Evolutionary conservation across 2,329 filamentous ascomycete genomes (phyloP).

Genomic region (Talaromyces sp.): DNA sequence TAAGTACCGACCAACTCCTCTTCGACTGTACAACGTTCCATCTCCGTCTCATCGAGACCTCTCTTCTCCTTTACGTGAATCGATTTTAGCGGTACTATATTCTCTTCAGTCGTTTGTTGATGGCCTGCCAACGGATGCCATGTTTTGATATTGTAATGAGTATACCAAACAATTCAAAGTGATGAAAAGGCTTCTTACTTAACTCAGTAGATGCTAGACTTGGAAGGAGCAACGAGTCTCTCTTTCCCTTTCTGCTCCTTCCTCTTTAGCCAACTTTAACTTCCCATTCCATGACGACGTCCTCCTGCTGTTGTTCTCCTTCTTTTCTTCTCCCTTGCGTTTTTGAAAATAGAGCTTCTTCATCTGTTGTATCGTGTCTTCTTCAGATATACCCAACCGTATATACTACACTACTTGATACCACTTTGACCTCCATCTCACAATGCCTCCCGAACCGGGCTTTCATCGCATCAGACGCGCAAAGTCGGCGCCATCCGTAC

Average conservation of each 20-base stretch:
- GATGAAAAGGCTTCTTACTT: not conserved
- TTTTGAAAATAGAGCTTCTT: not conserved
- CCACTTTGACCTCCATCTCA: not conserved
- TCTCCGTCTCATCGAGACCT: not conserved
- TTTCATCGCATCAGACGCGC: slow-evolving; percentile 33
- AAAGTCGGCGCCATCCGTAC: slow-evolving; percentile 40
- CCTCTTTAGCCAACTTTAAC: not conserved
- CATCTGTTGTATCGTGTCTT: slow-evolving; percentile 14
- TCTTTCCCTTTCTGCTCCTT: slow-evolving; percentile 1
- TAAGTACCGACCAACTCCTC: not conserved
- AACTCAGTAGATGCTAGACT: not conserved
- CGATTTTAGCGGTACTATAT: slow-evolving; percentile 1
- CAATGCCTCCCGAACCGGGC: slow-evolving; percentile 29
- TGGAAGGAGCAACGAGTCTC: not conserved
- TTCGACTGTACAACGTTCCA: slow-evolving; percentile 14
- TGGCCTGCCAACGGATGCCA: not conserved
- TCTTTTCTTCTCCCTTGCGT: not conserved
- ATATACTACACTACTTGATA: slow-evolving; percentile 14
- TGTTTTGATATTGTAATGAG: slow-evolving; percentile 13
- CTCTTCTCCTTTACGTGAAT: slow-evolving; percentile 6
- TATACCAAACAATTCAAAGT: slow-evolving; percentile 7
- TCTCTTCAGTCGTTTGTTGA: not conserved
- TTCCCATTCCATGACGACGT: not conserved
- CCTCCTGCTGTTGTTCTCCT: not conserved
- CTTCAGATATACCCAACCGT: slow-evolving; percentile 9